phyloP scores from a whole-genome alignment of 2,329 filamentous ascomycete genomes.

The Kalaharituber pfeilii region DNA sequence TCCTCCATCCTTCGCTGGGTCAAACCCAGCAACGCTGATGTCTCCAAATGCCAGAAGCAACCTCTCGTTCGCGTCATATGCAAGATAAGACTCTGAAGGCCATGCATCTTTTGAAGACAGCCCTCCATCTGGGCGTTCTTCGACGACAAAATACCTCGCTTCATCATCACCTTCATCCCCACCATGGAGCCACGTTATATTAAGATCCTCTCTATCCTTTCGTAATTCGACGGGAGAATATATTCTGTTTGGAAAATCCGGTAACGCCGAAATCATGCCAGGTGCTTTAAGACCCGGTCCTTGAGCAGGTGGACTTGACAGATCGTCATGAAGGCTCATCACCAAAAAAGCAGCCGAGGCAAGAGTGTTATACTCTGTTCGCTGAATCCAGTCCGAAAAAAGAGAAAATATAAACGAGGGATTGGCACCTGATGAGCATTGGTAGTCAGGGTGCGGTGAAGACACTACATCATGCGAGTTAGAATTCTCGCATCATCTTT shows the following conservation, averaged over 20 bases:
- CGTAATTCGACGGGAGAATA: neutral
- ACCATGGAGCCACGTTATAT: neutral
- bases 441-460: too few relatives aligned
- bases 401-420: constrained; percentile 4
- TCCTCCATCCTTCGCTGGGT: neutral
- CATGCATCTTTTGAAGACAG: constrained; percentile 7
- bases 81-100: constrained; percentile 11
- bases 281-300: neutral
- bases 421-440: constrained; percentile 7
- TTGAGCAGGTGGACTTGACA: neutral
- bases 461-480: too few relatives aligned
- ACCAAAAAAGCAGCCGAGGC: constrained; percentile 7
- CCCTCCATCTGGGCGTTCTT: neutral
- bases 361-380: constrained; percentile 8
- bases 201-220: neutral
- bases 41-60: constrained; percentile 7
- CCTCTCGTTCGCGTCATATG: constrained; percentile 6
- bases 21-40: neutral
- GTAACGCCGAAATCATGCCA: neutral
- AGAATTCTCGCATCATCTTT: too few relatives aligned
- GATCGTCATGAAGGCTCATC: constrained; percentile 8
- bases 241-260: neutral
- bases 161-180: neutral
- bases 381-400: constrained; percentile 9
- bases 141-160: neutral